Percentiles rank a stretch among this genome's conserved stretches.
phyloP scores from a whole-genome alignment of 106 monocot species.

The Allium sativum region DNA sequence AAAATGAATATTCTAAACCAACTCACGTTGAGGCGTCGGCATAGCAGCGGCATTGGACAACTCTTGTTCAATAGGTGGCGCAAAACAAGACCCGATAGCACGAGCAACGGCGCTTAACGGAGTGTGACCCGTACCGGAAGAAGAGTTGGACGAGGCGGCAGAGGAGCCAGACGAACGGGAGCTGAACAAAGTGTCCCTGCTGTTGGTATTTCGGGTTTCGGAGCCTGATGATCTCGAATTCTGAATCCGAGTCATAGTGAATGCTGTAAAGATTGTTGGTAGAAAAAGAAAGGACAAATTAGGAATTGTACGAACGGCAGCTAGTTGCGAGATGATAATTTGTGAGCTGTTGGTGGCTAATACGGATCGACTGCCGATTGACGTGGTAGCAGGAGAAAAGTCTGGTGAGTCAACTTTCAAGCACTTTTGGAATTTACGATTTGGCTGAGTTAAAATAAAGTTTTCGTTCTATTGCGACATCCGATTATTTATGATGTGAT shows the following conservation, averaged over 20 bases:
- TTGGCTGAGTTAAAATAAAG: too few relatives aligned
- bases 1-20: not conserved
- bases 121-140: slow-evolving; percentile 13
- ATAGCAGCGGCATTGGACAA: not conserved
- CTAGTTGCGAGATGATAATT: too few relatives aligned
- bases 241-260: slow-evolving; percentile 3
- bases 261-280: too few relatives aligned
- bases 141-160: not conserved
- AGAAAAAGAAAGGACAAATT: too few relatives aligned
- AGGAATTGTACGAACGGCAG: too few relatives aligned
- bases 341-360: too few relatives aligned
- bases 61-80: not conserved
- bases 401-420: too few relatives aligned
- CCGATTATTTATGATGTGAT: too few relatives aligned
- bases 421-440: too few relatives aligned
- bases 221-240: not conserved
- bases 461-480: too few relatives aligned
- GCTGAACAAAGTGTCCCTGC: slow-evolving; percentile 4
- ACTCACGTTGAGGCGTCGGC: slow-evolving; percentile 5
- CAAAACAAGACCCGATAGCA: slow-evolving; percentile 32
- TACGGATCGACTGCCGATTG: too few relatives aligned
- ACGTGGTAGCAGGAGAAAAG: too few relatives aligned
- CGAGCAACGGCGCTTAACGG: slow-evolving; percentile 12
- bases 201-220: slow-evolving; percentile 4
- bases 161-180: slow-evolving; percentile 8